Evolutionary conservation across 2,329 filamentous ascomycete species (phyloP).

Genomic region (Colletotrichum australisinense): DNA sequence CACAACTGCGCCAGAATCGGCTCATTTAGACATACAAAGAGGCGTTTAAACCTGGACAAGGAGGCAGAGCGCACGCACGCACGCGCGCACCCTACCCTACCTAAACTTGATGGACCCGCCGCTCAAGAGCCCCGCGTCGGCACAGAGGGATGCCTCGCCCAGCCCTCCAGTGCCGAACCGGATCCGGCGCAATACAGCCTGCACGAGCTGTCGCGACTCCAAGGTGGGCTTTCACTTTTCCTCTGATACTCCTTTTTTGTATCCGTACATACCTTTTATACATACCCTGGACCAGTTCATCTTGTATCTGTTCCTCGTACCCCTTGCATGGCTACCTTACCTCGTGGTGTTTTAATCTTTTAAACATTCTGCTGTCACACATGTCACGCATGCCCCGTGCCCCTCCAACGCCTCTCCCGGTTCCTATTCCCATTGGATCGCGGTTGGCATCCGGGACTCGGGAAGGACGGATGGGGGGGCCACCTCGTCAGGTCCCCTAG

Average conservation of each 20-base stretch:
- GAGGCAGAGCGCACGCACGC: constrained; percentile 12
- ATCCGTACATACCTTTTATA: background rate
- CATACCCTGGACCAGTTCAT: background rate
- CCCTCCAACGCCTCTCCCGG: constrained; percentile 1
- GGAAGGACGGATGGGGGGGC: background rate
- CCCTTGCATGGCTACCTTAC: background rate
- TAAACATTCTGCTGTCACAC: background rate
- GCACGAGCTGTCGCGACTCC: constrained; percentile 46
- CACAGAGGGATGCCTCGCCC: constrained; percentile 22
- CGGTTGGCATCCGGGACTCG: background rate
- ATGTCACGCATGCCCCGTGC: background rate
- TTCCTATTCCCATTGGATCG: constrained; percentile 21
- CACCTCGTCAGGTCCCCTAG: constrained; percentile 1
- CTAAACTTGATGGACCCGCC: constrained; percentile 24
- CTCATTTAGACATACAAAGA: constrained; percentile 1
- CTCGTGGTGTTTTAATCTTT: background rate
- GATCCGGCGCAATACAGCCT: constrained; percentile 46
- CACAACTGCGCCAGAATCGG: constrained; percentile 8
- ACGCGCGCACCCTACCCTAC: constrained; percentile 15
- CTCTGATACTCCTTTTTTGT: background rate
- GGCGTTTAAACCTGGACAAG: background rate
- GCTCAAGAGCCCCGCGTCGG: constrained; percentile 32
- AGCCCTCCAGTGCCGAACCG: constrained; percentile 37
- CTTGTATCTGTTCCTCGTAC: background rate
- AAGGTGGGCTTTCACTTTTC: constrained; percentile 45